phyloP scores from a whole-genome alignment of 306 rosid genomes.

The Mimosa bimucronata region DNA sequence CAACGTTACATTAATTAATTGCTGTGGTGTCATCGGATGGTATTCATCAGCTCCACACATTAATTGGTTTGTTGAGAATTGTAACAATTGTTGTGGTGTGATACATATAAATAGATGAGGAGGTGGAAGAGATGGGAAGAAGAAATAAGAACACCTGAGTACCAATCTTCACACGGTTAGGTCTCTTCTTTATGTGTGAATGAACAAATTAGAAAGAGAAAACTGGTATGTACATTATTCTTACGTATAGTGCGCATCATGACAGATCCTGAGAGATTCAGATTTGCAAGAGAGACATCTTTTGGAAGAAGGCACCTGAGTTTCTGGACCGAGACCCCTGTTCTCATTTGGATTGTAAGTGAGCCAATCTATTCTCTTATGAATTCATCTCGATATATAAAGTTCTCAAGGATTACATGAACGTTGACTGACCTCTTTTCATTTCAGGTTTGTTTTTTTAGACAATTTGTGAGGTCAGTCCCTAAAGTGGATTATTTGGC shows the following conservation, averaged over 20 bases:
- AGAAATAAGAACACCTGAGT: slow-evolving; percentile 71
- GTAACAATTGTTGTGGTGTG: slow-evolving; percentile 6
- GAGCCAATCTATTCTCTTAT: slow-evolving; percentile 31
- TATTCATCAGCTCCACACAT: no score
- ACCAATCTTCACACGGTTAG: slow-evolving; percentile 76
- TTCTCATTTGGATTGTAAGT: slow-evolving; percentile 77
- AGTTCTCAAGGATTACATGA: background rate
- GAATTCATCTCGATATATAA: background rate
- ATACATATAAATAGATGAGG: slow-evolving; percentile 63
- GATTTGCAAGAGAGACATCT: slow-evolving; percentile 90
- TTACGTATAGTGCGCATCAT: background rate
- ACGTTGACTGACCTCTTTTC: background rate
- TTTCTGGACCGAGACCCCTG: slow-evolving; percentile 69
- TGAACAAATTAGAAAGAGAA: background rate
- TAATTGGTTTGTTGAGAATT: background rate
- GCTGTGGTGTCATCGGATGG: background rate
- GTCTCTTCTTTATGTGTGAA: background rate
- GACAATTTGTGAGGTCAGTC: slow-evolving; percentile 69
- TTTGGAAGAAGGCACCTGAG: slow-evolving; percentile 92
- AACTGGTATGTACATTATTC: background rate
- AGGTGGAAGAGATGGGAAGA: slow-evolving; percentile 91
- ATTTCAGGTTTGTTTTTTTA: slow-evolving; percentile 59
- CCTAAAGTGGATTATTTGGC: slow-evolving; percentile 79
- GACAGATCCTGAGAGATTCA: slow-evolving; percentile 84
- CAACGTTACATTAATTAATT: background rate